Evolutionary conservation across 2,329 filamentous ascomycete genomes (phyloP), one percentile per base, ranked within the genome.

Genomic region (Phyllosticta citriasiana): DNA sequence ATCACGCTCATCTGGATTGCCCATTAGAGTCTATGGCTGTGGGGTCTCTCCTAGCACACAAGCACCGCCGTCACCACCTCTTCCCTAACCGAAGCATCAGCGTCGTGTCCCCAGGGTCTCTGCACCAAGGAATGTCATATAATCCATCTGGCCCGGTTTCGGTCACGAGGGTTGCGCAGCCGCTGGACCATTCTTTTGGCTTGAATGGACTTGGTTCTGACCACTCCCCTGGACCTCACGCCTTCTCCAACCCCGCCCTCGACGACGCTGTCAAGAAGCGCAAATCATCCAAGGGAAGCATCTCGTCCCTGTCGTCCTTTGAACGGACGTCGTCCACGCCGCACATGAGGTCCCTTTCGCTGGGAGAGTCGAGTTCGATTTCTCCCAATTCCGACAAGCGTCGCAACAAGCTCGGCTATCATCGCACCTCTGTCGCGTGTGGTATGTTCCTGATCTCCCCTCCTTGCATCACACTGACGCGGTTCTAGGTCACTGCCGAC

Each of bases 361-460:
- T 73, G 22, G 66, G 67, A 40, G 73, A 72, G 40, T 70, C 71
- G 52, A 72, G 72, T 67, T 75, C 76, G 47, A 69, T 80, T 65
- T 78, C 77, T 64, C 76, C 78, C 57, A 75, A 73, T 53, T 80
- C 82, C 40, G 84, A 88, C 67, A 88, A 88, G 72, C 84, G 85
- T 71, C 85, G 92, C 71, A 97, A 96, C 74, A 97, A 96, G 76
- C 81, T 97, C 64, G 93, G 93, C 50, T 97, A 97, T 72, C 93
- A 97, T 77, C 85, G 93, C 70, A 96, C 91, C 40, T 95, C 92
- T 53, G 90, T 97, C 68, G 94, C 93, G 67, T 97, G 93, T 79
- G 88, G 93, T 97, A 83, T 84, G 92, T 85, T 62, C 52, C 50
- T 26, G 26, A 19, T 16, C 53, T 59, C 53, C 19, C 24, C 56